Conservation (phyloP, 306 rosid genomes). For the Macrotyloma uniflorum region DNA sequence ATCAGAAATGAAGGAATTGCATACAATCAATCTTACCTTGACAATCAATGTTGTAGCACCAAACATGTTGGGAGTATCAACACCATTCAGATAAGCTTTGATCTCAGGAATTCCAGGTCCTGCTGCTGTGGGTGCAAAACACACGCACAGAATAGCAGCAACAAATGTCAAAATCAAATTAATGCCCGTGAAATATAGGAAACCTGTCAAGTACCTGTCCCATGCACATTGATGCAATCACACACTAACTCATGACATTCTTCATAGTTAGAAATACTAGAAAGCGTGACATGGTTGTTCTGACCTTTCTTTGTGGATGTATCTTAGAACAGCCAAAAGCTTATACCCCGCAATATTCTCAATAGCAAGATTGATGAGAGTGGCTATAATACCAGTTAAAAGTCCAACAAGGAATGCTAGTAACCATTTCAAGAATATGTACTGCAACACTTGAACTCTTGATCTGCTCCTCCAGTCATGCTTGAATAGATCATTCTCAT, state of each 20-base stretch:
- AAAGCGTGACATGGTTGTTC: neutral
- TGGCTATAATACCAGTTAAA: conserved; percentile 42
- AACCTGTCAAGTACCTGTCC: conserved; percentile 41
- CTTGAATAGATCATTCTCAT: conserved; percentile 47
- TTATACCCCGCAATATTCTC: conserved; percentile 44
- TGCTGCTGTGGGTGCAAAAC: conserved; percentile 50
- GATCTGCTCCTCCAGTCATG: conserved; percentile 44
- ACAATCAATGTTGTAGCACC: conserved; percentile 43
- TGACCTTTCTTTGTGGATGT: conserved; percentile 32
- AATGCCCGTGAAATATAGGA: conserved; percentile 34
- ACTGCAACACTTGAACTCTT: conserved; percentile 41
- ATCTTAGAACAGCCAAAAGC: conserved; percentile 34
- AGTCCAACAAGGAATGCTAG: conserved; percentile 41
- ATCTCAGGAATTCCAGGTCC: conserved; percentile 48
- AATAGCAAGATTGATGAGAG: conserved; percentile 41
- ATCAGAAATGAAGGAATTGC: neutral
- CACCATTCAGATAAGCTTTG: conserved; percentile 49
- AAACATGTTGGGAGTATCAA: conserved; percentile 42
- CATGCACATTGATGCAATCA: conserved; percentile 29
- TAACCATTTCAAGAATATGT: conserved; percentile 42
- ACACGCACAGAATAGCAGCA: conserved; percentile 45
- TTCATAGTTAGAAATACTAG: neutral
- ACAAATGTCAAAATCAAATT: conserved; percentile 37
- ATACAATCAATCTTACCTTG: conserved; percentile 17
- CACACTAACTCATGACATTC: neutral